Percentiles rank a stretch among this genome's conserved stretches.
Evolutionary conservation across 768 basidiomycete genomes (phyloP).

Genomic region (Galerina sulciceps): DNA sequence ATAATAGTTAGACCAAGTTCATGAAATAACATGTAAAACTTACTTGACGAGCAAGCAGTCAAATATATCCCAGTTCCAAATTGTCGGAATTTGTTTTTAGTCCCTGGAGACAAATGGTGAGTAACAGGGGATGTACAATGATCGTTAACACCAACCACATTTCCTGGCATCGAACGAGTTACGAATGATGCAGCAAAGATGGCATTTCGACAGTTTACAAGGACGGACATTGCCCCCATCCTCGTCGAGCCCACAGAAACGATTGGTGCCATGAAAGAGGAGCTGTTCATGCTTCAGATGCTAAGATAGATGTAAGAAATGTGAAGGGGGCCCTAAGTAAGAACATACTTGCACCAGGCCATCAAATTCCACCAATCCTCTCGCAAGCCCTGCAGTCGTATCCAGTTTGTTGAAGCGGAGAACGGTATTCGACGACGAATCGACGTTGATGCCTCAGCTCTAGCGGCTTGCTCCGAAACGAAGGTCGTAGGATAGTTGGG

Average conservation of each 20-base stretch:
- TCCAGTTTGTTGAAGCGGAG: no score
- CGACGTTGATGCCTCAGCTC: no score
- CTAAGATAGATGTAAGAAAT: no score
- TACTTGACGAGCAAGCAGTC: slow-evolving; percentile 69
- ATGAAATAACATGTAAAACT: slow-evolving; percentile 16
- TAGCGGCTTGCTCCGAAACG: no score
- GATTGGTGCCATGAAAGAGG: slow-evolving; percentile 71
- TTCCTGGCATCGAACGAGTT: slow-evolving; percentile 62
- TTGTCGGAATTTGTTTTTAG: slow-evolving; percentile 62
- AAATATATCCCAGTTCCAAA: slow-evolving; percentile 77
- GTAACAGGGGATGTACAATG: background rate
- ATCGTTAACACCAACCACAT: slow-evolving; percentile 47
- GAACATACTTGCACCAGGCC: no score
- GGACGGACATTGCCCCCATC: slow-evolving; percentile 46
- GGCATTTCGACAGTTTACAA: slow-evolving; percentile 54
- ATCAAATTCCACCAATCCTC: no score
- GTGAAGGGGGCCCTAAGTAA: no score
- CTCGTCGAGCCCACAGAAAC: slow-evolving; percentile 62
- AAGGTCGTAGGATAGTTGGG: no score
- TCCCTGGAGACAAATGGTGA: slow-evolving; percentile 36
- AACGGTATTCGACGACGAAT: no score
- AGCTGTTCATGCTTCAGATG: slow-evolving; percentile 66
- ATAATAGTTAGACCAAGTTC: slow-evolving; percentile 3
- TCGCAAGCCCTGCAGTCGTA: no score
- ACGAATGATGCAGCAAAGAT: slow-evolving; percentile 59